Percentiles rank a stretch among this genome's conserved stretches.
These are phyloP conservation scores for Fusarium sp. DNA, from an alignment of 2,329 filamentous ascomycete species.

Conservation along the genomic window DNA sequence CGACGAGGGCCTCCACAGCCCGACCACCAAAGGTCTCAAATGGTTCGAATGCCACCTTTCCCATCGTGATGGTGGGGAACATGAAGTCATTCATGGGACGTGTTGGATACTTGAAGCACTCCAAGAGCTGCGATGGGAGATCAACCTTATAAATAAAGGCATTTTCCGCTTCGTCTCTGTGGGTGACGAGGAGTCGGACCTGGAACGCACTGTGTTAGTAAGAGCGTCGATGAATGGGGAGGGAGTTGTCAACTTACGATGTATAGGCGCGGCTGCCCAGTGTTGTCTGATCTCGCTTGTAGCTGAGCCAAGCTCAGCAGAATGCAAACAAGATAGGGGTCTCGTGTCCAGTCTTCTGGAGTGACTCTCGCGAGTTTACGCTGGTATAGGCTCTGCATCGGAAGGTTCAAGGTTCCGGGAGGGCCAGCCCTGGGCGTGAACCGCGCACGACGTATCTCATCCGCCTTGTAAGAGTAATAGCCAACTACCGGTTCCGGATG, in stretches of 20 bases:
- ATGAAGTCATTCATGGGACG: not conserved
- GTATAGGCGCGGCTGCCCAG: not conserved
- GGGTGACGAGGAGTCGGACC: not conserved
- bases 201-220: not conserved
- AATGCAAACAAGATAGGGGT: not conserved
- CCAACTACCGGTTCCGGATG: not conserved
- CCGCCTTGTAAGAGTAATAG: not conserved
- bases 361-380: not conserved
- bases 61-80: not conserved
- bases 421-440: not conserved
- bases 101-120: not conserved
- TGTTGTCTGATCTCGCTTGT: not conserved
- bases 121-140: not conserved
- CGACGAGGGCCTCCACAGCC: not conserved
- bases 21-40: not conserved
- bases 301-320: not conserved
- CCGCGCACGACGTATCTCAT: not conserved
- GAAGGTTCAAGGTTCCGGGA: not conserved
- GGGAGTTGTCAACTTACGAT: not conserved
- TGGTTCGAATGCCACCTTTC: not conserved
- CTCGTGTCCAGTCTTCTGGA: fast-evolving
- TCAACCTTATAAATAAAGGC: not conserved
- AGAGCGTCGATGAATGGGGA: fast-evolving
- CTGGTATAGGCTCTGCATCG: not conserved
- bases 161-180: not conserved